Evolutionary conservation across 2,329 filamentous ascomycete genomes (phyloP), one percentile per base, ranked within the genome.

Genomic region (Cercospora zeina): DNA sequence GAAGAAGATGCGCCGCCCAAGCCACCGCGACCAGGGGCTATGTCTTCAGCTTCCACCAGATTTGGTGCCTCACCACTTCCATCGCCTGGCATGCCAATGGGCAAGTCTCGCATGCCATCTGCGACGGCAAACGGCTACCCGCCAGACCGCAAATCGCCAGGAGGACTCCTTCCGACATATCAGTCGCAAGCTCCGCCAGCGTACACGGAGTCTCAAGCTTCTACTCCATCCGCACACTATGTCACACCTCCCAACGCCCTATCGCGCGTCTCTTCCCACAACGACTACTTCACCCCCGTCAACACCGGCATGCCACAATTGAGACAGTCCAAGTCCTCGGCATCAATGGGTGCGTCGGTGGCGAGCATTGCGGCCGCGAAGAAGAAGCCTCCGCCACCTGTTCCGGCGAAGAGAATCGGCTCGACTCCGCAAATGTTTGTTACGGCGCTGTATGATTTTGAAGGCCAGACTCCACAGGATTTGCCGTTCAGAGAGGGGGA

Each of bases 371-470:
- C 76, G 1, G 77, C 78, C 5, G 77, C 74, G 4, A 90, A 89
- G 77, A 93, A 93, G 79, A 89, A 89, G 76, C 87, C 87, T 1
- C 89, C 89, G 0, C 89, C 89, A 0, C 90, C 90, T 0, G 88
- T 89, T 0, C 83, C 84, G 16, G 81, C 84, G 1, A 88, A 89
- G 75, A 81, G 84, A 60, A 76, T 79, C 11, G 77, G 82, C 1
- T 62, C 60, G 14, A 77, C 79, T 61, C 79, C 81, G 67, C 77
- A 13, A 64, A 72, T 37, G 37, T 74, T 67, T 16, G 74, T 75
- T 13, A 86, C 87, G 10, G 91, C 91, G 7, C 79, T 90, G 70
- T 95, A 91, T 74, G 83, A 89, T 67, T 96, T 92, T 72, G 80
- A 82, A 1, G 89, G 88, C 0, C 86, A 92, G 71, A 84, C 83